A percentile compares a stretch with the other conserved stretches of the same genome.
Conservation (phyloP, 1,284 basidiomycete genomes). For the Cryptococcus floricola region DNA sequence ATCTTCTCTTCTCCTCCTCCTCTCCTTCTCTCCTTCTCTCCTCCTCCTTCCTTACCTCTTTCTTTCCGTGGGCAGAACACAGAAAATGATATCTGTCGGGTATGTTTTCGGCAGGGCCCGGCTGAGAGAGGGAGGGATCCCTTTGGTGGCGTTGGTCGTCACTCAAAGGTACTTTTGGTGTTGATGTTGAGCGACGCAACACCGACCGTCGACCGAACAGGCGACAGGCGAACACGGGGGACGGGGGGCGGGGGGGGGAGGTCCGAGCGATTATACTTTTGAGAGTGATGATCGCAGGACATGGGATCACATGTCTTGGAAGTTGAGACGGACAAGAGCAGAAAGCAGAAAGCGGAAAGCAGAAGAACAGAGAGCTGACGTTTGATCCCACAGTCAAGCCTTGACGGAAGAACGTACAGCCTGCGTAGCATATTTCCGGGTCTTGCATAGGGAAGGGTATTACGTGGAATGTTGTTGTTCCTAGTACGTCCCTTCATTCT, state of each 20-base stretch:
- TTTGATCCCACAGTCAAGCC: constrained; percentile 14
- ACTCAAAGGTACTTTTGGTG: not conserved
- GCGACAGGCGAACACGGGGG: too few relatives aligned
- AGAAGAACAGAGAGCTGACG: not conserved
- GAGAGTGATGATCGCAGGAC: too few relatives aligned
- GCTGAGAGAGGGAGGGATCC: not conserved
- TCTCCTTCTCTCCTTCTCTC: not conserved
- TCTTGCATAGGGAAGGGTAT: constrained; percentile 34
- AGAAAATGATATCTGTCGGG: not conserved
- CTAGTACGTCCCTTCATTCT: constrained; percentile 10
- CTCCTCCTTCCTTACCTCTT: not conserved
- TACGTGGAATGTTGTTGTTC: constrained; percentile 30
- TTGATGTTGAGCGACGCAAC: not conserved
- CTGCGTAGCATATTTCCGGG: constrained; percentile 30
- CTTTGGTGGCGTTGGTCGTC: not conserved
- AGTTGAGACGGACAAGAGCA: too few relatives aligned
- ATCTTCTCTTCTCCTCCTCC: not conserved
- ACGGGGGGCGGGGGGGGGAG: too few relatives aligned
- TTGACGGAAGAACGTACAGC: constrained; percentile 28
- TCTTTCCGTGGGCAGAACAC: too few relatives aligned
- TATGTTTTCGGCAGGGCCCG: not conserved
- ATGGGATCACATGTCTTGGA: too few relatives aligned
- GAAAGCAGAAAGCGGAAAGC: too few relatives aligned
- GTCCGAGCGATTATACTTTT: too few relatives aligned
- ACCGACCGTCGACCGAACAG: too few relatives aligned